These are phyloP conservation scores for Phyllosticta citriasiana DNA, from an alignment of 2,329 filamentous ascomycete species.

Conservation along the genomic window DNA sequence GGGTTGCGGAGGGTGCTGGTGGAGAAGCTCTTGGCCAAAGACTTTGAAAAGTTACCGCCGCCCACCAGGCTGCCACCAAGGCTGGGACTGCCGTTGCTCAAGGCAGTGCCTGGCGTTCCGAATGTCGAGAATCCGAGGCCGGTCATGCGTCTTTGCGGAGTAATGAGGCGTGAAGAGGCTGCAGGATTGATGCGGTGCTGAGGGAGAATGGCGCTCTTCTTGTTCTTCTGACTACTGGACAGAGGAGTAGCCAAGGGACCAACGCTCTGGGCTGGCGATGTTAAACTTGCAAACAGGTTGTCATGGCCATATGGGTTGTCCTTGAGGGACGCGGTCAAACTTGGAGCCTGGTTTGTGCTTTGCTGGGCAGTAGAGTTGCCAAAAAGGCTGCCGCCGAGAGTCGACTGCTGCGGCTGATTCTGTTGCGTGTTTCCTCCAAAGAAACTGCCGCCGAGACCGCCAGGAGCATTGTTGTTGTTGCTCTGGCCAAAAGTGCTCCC, in stretches of 20 bases:
- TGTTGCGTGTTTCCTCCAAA: conserved; percentile 34
- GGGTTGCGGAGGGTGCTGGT: conserved; percentile 75
- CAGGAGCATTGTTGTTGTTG: conserved; percentile 26
- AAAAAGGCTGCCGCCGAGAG: conserved; percentile 39
- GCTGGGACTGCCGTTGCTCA: conserved; percentile 66
- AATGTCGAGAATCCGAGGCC: conserved; percentile 88
- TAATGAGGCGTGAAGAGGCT: conserved; percentile 68
- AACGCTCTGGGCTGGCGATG: conserved; percentile 57
- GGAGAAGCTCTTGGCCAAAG: conserved; percentile 78
- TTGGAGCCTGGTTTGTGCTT: conserved; percentile 40
- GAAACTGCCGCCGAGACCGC: conserved; percentile 24
- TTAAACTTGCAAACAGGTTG: conserved; percentile 70
- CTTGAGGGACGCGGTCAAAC: conserved; percentile 66
- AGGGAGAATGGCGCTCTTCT: conserved; percentile 69
- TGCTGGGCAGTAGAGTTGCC: conserved; percentile 45
- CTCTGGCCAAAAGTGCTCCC: conserved; percentile 29
- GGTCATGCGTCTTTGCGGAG: conserved; percentile 61
- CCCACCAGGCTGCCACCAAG: conserved; percentile 31
- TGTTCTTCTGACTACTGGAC: conserved; percentile 62
- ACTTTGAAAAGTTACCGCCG: conserved; percentile 55
- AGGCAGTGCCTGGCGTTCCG: conserved; percentile 64
- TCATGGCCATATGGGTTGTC: conserved; percentile 87
- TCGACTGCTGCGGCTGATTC: conserved; percentile 32
- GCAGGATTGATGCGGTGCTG: conserved; percentile 80
- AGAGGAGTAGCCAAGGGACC: conserved; percentile 89